Conservation (phyloP, 2,329 filamentous ascomycete species). For the Alternaria sp. region DNA sequence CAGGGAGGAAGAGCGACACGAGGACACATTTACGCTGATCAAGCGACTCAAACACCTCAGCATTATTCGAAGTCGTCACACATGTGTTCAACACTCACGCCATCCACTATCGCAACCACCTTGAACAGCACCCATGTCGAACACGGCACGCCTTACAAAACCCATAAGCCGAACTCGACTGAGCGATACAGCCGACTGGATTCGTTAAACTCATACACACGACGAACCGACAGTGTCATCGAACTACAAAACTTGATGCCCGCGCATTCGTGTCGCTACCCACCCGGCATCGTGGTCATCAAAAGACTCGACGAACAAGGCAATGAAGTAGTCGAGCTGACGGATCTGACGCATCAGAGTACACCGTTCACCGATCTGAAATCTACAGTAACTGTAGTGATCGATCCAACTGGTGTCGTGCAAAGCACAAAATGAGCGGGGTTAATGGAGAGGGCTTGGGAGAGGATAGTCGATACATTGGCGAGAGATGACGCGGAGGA, state of each 20-base stretch:
- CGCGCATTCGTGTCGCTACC: not conserved
- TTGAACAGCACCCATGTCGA: not conserved
- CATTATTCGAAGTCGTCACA: too few species aligned
- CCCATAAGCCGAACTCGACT: not conserved
- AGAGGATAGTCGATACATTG: not conserved
- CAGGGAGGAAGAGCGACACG: not conserved
- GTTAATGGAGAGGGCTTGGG: not conserved
- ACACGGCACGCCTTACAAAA: not conserved
- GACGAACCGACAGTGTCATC: not conserved
- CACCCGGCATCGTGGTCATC: not conserved
- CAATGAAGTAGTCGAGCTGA: not conserved
- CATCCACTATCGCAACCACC: not conserved
- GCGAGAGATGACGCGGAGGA: not conserved
- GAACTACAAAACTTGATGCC: not conserved
- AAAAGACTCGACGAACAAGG: constrained; percentile 2
- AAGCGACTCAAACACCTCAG: not conserved
- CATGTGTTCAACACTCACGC: not conserved
- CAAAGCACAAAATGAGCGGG: not conserved
- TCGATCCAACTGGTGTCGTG: not conserved
- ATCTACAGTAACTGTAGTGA: too few species aligned
- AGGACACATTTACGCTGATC: not conserved
- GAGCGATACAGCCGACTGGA: too few species aligned
- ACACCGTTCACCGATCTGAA: not conserved
- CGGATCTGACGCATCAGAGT: not conserved
- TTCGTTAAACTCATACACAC: not conserved